Evolutionary conservation across 345 rosid species (phyloP), one percentile per base, ranked within the genome.

Genomic region (Eucalyptus victrix): DNA sequence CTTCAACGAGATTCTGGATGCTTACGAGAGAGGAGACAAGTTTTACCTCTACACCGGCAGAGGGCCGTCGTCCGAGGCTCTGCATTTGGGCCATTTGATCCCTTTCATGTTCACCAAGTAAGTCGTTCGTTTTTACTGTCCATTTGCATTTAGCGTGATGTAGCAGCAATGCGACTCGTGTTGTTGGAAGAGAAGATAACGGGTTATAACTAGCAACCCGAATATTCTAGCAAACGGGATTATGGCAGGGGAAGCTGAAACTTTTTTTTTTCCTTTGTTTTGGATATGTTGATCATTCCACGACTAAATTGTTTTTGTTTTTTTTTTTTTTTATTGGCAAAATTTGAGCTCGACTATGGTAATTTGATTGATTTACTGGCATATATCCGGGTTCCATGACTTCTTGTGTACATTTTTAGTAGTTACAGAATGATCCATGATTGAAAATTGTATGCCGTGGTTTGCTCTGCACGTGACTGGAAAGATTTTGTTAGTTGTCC

Each of bases 21-120:
- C 97, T 7, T 95, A 91, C 80, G 98, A 98, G 96, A 92, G 88
- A 83, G 99, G 98, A 32, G 94, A 97, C 72, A 96, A 96, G 90
- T 98, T 97, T 89, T 98, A 98, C 92, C 91, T 98, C 47, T 98
- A 97, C 86, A 97, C 99, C 4, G 98, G 99, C 14, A 91, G 99
- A 89, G 99, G 99, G 32, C 99, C 99, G 42, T 98, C 99, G 53
- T 98, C 99, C 37, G 98, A 96, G 92, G 96, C 99, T 88, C 87
- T 97, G 92, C 99, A 98, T 91, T 90, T 98, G 80, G 99, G 99
- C 17, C 98, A 98, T 91, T 94, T 98, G 91, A 88, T 98, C 89
- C 99, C 99, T 34, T 98, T 97, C 90, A 96, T 98, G 99, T 98
- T 97, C 89, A 97, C 99, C 86, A 97, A 96, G 99, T 97, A 44